Conservation (phyloP, 208 protist genomes). For the Leishmania aethiopica region DNA sequence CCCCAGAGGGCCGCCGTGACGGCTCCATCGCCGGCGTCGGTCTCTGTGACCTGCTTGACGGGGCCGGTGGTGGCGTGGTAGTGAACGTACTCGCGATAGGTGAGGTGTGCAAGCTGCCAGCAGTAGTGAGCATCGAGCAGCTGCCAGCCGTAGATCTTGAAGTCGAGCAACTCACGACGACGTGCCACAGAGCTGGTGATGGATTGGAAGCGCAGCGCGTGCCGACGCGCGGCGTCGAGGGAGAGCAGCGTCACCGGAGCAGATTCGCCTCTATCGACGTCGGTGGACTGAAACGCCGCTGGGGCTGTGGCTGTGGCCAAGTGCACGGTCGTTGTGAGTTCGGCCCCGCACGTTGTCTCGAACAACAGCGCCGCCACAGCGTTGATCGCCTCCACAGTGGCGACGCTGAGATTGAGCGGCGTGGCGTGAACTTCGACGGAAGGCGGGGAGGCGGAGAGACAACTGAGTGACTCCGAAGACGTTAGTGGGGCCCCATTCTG, state of each 20-base stretch:
- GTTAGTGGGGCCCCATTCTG: background rate
- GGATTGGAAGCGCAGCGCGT: constrained; percentile 55
- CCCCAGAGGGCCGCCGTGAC: constrained; percentile 28
- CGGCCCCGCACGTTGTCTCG: constrained; percentile 68
- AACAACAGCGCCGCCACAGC: constrained; percentile 60
- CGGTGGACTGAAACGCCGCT: constrained; percentile 1
- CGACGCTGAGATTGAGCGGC: constrained; percentile 22
- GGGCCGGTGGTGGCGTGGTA: background rate
- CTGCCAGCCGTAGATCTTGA: constrained; percentile 82
- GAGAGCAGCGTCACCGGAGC: constrained; percentile 27
- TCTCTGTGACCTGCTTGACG: background rate
- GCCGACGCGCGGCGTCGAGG: constrained; percentile 32
- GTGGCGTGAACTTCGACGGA: background rate
- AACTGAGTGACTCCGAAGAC: background rate
- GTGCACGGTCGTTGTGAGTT: constrained; percentile 32
- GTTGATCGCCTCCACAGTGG: constrained; percentile 64
- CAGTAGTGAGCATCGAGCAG: constrained; percentile 61
- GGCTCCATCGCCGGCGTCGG: constrained; percentile 3
- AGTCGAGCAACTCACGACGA: constrained; percentile 40
- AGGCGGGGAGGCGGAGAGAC: background rate
- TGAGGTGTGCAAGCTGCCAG: constrained; percentile 65
- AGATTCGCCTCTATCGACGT: background rate
- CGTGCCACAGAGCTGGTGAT: constrained; percentile 55
- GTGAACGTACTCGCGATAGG: constrained; percentile 25
- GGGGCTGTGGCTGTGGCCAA: constrained; percentile 1